These are phyloP conservation scores for Cladophialophora psammophila DNA, from an alignment of 2,329 filamentous ascomycete genomes.

Conservation along the genomic window DNA sequence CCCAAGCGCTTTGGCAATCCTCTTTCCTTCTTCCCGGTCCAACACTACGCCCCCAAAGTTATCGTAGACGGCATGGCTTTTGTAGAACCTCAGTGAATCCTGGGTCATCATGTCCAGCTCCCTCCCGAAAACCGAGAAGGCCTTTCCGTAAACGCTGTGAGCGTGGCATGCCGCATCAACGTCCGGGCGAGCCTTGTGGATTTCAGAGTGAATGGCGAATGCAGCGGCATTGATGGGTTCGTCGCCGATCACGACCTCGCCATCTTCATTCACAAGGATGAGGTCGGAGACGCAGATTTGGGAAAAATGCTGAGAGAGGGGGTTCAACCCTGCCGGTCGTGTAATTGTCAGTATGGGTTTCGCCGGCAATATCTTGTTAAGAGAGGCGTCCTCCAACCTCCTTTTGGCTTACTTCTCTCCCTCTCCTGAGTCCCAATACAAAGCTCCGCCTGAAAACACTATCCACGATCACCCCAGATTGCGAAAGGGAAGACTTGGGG, in stretches of 20 bases:
- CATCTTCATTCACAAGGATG: constrained; percentile 54
- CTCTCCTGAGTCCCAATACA: not conserved
- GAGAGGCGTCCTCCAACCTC: too few species aligned
- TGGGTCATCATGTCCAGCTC: constrained; percentile 59
- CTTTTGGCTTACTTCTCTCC: not conserved
- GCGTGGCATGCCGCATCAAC: constrained; percentile 50
- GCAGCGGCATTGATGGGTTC: constrained; percentile 57
- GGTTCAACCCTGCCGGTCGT: constrained; percentile 47
- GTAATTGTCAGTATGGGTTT: not conserved
- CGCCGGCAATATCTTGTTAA: too few species aligned
- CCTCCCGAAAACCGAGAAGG: constrained; percentile 56
- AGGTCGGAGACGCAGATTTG: constrained; percentile 52
- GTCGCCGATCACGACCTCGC: constrained; percentile 51
- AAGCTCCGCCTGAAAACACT: not conserved
- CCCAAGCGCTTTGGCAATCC: constrained; percentile 59
- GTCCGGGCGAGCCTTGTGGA: constrained; percentile 62
- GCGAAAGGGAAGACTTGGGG: not conserved
- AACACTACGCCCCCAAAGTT: constrained; percentile 63
- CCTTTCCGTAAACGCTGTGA: constrained; percentile 57
- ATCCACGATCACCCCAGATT: not conserved
- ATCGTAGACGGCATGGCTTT: constrained; percentile 50
- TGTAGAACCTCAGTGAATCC: constrained; percentile 53
- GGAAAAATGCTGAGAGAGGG: constrained; percentile 55
- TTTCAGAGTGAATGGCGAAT: constrained; percentile 57
- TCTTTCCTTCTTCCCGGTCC: constrained; percentile 59